A percentile compares a stretch with the other conserved stretches of the same genome.
phyloP scores from a whole-genome alignment of 108 stramenopile species.

The Epipyxis sp. region DNA sequence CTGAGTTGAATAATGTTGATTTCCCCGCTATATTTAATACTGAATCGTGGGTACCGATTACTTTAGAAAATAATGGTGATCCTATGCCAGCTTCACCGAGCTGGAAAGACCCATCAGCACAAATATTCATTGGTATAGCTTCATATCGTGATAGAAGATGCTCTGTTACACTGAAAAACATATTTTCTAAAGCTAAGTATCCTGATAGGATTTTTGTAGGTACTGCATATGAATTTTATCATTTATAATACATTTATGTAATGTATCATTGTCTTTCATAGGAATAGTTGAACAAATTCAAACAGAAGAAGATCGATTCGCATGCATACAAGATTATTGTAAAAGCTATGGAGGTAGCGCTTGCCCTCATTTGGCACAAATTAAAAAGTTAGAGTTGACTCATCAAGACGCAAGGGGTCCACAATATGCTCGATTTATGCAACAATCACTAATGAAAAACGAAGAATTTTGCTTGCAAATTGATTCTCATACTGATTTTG shows the following conservation, averaged over 20 bases:
- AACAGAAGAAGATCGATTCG: slow-evolving; percentile 37
- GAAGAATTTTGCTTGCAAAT: slow-evolving; percentile 98
- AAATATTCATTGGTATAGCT: slow-evolving; percentile 46
- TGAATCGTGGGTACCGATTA: slow-evolving; percentile 1
- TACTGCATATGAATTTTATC: neutral
- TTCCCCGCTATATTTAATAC: neutral
- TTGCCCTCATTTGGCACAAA: neutral
- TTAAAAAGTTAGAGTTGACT: slow-evolving; percentile 17
- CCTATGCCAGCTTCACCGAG: neutral
- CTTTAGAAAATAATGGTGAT: neutral
- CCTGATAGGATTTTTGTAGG: slow-evolving; percentile 47
- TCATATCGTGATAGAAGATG: slow-evolving; percentile 51
- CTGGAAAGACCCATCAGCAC: neutral
- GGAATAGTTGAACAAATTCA: slow-evolving; percentile 51
- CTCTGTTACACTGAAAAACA: slow-evolving; percentile 49
- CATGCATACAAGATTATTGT: slow-evolving; percentile 42
- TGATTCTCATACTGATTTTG: slow-evolving; percentile 81
- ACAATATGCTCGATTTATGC: slow-evolving; percentile 44
- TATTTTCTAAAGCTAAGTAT: slow-evolving; percentile 50
- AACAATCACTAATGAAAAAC: slow-evolving; percentile 68
- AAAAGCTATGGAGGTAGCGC: neutral
- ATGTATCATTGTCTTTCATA: neutral
- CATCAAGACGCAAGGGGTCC: slow-evolving; percentile 42
- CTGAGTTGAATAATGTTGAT: neutral
- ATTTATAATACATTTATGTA: neutral